phyloP scores from a whole-genome alignment of 345 rosid species.

The Kandelia obovata region DNA sequence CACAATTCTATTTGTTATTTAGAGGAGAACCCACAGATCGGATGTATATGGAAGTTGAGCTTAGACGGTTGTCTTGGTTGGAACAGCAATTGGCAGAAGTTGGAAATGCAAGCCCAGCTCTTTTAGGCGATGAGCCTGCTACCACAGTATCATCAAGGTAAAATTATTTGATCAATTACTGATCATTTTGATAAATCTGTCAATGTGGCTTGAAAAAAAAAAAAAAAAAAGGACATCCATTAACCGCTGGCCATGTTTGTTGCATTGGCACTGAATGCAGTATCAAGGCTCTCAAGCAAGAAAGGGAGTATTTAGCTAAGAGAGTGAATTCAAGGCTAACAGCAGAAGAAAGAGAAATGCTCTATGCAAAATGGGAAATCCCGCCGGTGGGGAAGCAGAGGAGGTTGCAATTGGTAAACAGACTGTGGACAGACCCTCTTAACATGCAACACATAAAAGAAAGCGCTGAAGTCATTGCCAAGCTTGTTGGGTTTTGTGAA shows the following conservation, averaged over 20 bases:
- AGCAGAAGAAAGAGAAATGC: conserved; percentile 71
- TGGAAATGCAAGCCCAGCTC: conserved; percentile 95
- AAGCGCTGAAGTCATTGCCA: conserved; percentile 77
- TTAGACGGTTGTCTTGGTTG: conserved; percentile 76
- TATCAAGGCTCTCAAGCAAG: conserved; percentile 75
- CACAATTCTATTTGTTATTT: conserved; percentile 80
- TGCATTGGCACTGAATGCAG: conserved; percentile 33
- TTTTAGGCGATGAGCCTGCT: conserved; percentile 90
- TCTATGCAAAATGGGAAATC: conserved; percentile 79
- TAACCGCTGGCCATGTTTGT: background rate
- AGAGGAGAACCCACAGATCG: conserved; percentile 78
- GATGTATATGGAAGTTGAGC: conserved; percentile 93
- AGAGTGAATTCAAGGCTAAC: conserved; percentile 70
- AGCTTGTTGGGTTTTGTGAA: conserved; percentile 88
- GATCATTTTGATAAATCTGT: background rate
- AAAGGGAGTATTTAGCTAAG: conserved; percentile 82
- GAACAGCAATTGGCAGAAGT: conserved; percentile 92
- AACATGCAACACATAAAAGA: conserved; percentile 64
- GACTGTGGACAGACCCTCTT: conserved; percentile 81
- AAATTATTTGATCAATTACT: background rate
- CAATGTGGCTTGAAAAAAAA: background rate
- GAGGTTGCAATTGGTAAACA: conserved; percentile 77
- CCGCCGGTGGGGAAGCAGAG: conserved; percentile 81
- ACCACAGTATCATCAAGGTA: conserved; percentile 84
- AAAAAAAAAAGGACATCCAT: background rate